These are phyloP conservation scores for Blastobotrys chiropterorum DNA, from an alignment of 805 yeast genomes.

Conservation along the genomic window DNA sequence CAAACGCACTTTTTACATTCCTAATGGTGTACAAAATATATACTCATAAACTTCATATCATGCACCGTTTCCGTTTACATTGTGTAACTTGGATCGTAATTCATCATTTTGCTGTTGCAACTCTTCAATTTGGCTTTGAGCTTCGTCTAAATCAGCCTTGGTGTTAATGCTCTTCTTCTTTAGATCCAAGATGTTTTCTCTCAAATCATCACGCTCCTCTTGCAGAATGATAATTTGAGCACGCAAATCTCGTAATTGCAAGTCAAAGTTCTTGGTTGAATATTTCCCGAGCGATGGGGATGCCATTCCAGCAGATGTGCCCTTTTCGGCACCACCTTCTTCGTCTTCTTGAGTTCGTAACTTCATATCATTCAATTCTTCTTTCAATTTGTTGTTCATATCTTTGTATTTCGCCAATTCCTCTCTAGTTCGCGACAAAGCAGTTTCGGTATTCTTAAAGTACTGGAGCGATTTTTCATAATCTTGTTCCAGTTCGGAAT, in stretches of 20 bases:
- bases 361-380: conserved; percentile 65
- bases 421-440: conserved; percentile 64
- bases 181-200: conserved; percentile 24
- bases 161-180: conserved; percentile 29
- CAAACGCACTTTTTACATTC: no score
- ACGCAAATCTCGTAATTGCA: conserved; percentile 74
- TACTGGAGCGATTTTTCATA: conserved; percentile 67
- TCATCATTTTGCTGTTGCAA: neutral
- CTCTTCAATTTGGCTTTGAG: conserved; percentile 9
- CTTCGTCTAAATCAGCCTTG: conserved; percentile 19
- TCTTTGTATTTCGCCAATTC: conserved; percentile 61
- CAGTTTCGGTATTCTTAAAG: conserved; percentile 67
- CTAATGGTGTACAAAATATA: neutral
- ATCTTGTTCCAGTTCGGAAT: conserved; percentile 49
- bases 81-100: neutral
- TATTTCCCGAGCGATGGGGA: conserved; percentile 30
- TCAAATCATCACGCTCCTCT: conserved; percentile 75
- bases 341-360: conserved; percentile 36
- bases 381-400: conserved; percentile 46
- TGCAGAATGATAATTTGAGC: conserved; percentile 76
- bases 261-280: conserved; percentile 49
- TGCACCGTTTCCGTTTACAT: neutral
- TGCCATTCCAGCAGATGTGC: conserved; percentile 25
- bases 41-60: neutral
- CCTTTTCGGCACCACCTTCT: conserved; percentile 28